These are phyloP conservation scores for Penicillium sp. DNA, from an alignment of 2,329 filamentous ascomycete genomes.

Conservation along the genomic window DNA sequence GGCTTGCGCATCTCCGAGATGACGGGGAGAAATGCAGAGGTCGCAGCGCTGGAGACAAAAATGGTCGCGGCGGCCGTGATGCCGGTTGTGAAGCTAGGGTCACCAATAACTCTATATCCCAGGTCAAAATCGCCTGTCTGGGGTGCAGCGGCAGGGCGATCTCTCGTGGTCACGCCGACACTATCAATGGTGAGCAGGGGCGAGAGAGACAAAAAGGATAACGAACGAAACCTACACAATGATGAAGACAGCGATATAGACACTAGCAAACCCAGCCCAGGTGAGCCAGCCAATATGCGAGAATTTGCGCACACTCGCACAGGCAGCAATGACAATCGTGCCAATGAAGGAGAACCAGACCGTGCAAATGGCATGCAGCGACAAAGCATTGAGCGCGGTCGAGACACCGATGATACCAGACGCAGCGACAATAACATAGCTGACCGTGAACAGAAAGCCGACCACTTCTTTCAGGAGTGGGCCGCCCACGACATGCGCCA, in stretches of 20 bases:
- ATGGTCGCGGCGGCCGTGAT: slow-evolving; percentile 62
- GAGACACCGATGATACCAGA: slow-evolving; percentile 62
- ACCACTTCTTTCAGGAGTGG: slow-evolving; percentile 53
- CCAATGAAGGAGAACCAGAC: slow-evolving; percentile 59
- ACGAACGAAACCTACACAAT: slow-evolving; percentile 41
- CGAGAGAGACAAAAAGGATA: neutral
- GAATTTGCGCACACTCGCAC: slow-evolving; percentile 59
- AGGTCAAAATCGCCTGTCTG: slow-evolving; percentile 60
- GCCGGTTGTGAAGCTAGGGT: slow-evolving; percentile 60
- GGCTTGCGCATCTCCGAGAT: slow-evolving; percentile 66
- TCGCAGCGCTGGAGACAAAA: slow-evolving; percentile 61
- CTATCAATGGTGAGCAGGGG: slow-evolving; percentile 5
- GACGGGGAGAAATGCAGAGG: slow-evolving; percentile 63
- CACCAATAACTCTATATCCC: slow-evolving; percentile 57
- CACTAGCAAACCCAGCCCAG: slow-evolving; percentile 60
- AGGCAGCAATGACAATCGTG: slow-evolving; percentile 48
- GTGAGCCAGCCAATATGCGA: slow-evolving; percentile 63
- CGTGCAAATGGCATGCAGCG: slow-evolving; percentile 59
- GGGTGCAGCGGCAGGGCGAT: slow-evolving; percentile 62
- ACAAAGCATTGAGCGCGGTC: slow-evolving; percentile 61
- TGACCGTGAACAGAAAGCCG: slow-evolving; percentile 59
- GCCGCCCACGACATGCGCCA: slow-evolving; percentile 60
- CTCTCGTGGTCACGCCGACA: slow-evolving; percentile 58
- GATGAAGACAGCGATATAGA: slow-evolving; percentile 61
- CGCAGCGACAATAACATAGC: slow-evolving; percentile 58